Conservation (phyloP, 345 rosid genomes). For the Eutrema japonicum region DNA sequence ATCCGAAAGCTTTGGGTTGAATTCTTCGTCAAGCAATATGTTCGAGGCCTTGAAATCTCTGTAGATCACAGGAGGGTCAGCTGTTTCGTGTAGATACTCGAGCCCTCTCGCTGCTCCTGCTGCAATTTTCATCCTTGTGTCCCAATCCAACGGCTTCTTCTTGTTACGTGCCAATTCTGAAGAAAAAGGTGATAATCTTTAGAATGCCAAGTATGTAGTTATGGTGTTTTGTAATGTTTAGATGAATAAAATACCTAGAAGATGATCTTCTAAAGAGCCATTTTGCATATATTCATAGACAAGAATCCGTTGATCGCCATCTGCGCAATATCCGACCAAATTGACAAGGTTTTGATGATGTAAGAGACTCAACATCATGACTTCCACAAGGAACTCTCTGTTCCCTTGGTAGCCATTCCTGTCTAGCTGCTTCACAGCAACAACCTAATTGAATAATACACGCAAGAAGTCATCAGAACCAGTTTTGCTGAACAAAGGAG, state of each 20-base stretch:
- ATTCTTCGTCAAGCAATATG: constrained; percentile 60
- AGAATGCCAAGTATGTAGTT: background rate
- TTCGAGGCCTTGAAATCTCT: constrained; percentile 83
- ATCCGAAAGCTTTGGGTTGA: constrained; percentile 80
- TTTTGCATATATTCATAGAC: constrained; percentile 71
- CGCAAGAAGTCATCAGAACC: constrained; percentile 20
- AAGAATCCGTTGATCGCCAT: constrained; percentile 73
- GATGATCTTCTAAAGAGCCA: constrained; percentile 82
- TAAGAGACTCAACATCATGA: constrained; percentile 73
- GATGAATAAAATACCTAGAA: constrained; percentile 56
- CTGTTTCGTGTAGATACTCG: constrained; percentile 77
- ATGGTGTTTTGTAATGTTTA: constrained; percentile 9
- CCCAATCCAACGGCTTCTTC: constrained; percentile 68
- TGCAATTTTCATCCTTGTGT: constrained; percentile 71
- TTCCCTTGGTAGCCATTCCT: constrained; percentile 86
- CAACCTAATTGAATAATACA: constrained; percentile 43
- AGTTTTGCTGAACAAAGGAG: background rate
- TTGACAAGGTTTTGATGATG: constrained; percentile 70
- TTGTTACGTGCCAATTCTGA: constrained; percentile 50
- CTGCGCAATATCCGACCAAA: constrained; percentile 78
- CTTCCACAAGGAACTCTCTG: constrained; percentile 80
- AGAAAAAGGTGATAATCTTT: background rate
- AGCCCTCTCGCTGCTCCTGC: constrained; percentile 83
- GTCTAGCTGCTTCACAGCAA: constrained; percentile 85
- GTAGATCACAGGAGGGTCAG: constrained; percentile 77